phyloP scores from a whole-genome alignment of 805 yeast genomes.

The Candida manassasensis region DNA sequence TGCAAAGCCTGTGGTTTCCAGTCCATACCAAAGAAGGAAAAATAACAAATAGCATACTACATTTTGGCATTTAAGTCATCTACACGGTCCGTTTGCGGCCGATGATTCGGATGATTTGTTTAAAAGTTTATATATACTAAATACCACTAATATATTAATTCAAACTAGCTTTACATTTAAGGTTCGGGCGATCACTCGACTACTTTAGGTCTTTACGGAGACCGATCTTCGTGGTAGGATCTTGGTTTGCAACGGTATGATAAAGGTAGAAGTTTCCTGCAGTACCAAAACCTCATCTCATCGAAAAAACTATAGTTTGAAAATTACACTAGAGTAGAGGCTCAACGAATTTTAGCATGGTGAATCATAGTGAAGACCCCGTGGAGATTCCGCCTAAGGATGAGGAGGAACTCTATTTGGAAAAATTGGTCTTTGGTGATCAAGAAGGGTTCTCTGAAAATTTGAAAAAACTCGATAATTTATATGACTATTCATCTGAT shows the following conservation, averaged over 20 bases:
- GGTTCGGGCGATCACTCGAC: too few species aligned
- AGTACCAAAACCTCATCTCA: background rate
- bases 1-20: too few species aligned
- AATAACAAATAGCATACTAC: too few species aligned
- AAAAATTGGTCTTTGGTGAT: constrained; percentile 89
- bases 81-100: background rate
- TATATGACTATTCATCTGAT: constrained; percentile 44
- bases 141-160: background rate
- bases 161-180: too few species aligned
- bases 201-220: too few species aligned
- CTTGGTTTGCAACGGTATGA: too few species aligned
- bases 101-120: background rate
- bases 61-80: constrained; percentile 1
- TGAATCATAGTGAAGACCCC: constrained; percentile 13
- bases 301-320: background rate
- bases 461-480: constrained; percentile 55
- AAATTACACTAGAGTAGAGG: background rate
- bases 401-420: constrained; percentile 75
- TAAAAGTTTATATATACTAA: background rate
- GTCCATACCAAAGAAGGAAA: too few species aligned
- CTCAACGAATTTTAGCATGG: background rate
- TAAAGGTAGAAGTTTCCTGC: background rate
- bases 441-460: constrained; percentile 64
- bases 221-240: too few species aligned
- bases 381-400: constrained; percentile 63